Conservation (phyloP, 2,329 filamentous ascomycete species). For the Rhexocercosporidium sp. region DNA sequence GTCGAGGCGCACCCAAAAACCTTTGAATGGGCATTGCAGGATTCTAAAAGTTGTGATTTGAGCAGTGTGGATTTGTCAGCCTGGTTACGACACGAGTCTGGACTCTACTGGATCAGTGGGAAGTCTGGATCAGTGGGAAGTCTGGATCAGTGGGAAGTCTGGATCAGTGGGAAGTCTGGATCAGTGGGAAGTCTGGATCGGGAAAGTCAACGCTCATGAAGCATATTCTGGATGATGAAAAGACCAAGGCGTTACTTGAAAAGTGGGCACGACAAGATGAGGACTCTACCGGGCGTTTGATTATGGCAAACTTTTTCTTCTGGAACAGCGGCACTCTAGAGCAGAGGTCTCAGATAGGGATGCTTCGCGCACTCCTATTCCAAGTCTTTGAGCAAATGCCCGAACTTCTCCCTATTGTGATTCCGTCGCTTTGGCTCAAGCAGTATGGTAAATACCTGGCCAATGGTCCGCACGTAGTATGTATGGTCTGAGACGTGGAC, state of each 20-base stretch:
- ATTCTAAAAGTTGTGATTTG: not conserved
- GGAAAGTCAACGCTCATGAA: constrained; percentile 37
- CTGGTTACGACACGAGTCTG: constrained; percentile 11
- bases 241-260: constrained; percentile 22
- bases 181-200: constrained; percentile 35
- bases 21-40: constrained; percentile 3
- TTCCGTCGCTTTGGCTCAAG: not conserved
- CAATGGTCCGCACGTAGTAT: not conserved
- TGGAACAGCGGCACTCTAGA: constrained; percentile 48
- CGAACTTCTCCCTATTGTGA: not conserved
- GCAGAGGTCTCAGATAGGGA: constrained; percentile 16
- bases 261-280: constrained; percentile 36
- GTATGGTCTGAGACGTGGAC: constrained; percentile 2
- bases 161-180: constrained; percentile 42
- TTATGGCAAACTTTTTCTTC: constrained; percentile 50
- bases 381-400: not conserved
- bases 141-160: constrained; percentile 38
- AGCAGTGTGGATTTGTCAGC: not conserved
- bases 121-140: constrained; percentile 39
- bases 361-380: constrained; percentile 14
- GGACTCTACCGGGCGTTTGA: not conserved
- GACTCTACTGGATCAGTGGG: constrained; percentile 24
- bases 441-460: not conserved
- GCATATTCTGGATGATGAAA: constrained; percentile 11
- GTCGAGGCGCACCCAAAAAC: not conserved